Evolutionary conservation across 306 rosid genomes (phyloP).

Genomic region (Boehmeria nivea): DNA sequence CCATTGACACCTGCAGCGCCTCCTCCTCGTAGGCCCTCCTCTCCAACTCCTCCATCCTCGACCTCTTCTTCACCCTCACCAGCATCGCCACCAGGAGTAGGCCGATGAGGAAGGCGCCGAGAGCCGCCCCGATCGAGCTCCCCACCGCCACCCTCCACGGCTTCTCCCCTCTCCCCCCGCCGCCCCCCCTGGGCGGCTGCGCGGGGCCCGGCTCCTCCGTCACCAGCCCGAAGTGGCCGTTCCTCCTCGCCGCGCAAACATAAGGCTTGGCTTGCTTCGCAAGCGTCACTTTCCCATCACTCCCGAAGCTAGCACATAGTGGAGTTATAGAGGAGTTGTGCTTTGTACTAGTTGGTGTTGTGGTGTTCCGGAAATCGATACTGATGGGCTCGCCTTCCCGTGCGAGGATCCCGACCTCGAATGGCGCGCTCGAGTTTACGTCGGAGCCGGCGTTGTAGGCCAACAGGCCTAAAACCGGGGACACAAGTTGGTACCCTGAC

Average conservation of each 20-base stretch:
- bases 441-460: conserved; percentile 77
- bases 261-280: conserved; percentile 42
- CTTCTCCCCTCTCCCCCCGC: conserved; percentile 34
- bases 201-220: conserved; percentile 42
- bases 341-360: conserved; percentile 31
- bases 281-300: conserved; percentile 61
- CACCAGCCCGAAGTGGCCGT: conserved; percentile 93
- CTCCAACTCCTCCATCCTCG: conserved; percentile 83
- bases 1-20: conserved; percentile 96
- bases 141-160: conserved; percentile 81
- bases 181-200: conserved; percentile 8
- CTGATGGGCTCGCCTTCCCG: conserved; percentile 52
- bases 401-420: conserved; percentile 67
- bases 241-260: conserved; percentile 59
- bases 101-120: conserved; percentile 77
- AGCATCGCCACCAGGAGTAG: conserved; percentile 89
- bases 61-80: conserved; percentile 75
- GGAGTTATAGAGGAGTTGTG: conserved; percentile 35
- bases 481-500: conserved; percentile 64
- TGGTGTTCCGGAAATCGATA: conserved; percentile 54
- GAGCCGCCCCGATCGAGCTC: conserved; percentile 68
- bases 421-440: conserved; percentile 52
- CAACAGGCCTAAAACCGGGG: conserved; percentile 72
- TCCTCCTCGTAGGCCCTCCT: conserved; percentile 93
- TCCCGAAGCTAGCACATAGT: conserved; percentile 77